Base-by-base conservation (phyloP, 2,329 filamentous ascomycete genomes). In the Diaporthe sp. region DNA sequence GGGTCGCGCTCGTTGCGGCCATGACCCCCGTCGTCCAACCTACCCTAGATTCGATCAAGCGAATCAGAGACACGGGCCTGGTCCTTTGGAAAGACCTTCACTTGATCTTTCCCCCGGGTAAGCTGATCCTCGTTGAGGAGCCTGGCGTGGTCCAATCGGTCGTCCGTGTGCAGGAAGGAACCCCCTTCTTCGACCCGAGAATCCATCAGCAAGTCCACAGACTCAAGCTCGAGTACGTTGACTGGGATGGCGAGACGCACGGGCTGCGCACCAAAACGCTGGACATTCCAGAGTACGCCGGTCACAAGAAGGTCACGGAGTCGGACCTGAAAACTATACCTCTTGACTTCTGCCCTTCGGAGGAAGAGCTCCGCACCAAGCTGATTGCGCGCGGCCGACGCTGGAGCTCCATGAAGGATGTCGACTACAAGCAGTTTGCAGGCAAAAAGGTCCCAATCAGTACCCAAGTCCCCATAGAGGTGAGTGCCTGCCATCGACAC, bases 201-300 rank as follows among this genome's bases (percentile, higher is more conserved):
- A 22, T 4, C 17, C 22, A 12, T n/a, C 4, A 13, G n/a, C 42
- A 17, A 37, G 6, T 59, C 12, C 39, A 51, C 49, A 25, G 4
- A 2, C 34, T 73, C 9, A 46, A 10, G 17, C 31, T 25, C 17
- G 44, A 76, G 5, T 84, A 80, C 70, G 76, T 82, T 28, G 83
- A 84, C 75, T 84, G 79, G 44, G 81, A 85, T 59, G 83, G 84
- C n/a, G 79, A 83, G 28, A 76, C 73, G 12, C 77, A 83, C 8
- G 82, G 83, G 17, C 77, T 76, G 4, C 77, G 79, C 3, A 74
- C 44, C 34, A 74, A 65, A 9, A 74, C 77, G n/a, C 49, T 83
- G 2, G 59, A 77, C 25, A 79, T 84, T 28, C 70, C 75, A 5
- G 77, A 78, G n/a, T 84, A 83, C 65, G 51, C 75, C 73, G 79